A percentile compares a stretch with the other conserved stretches of the same genome.
phyloP scores from a whole-genome alignment of 345 rosid species.

The Firmiana major region DNA sequence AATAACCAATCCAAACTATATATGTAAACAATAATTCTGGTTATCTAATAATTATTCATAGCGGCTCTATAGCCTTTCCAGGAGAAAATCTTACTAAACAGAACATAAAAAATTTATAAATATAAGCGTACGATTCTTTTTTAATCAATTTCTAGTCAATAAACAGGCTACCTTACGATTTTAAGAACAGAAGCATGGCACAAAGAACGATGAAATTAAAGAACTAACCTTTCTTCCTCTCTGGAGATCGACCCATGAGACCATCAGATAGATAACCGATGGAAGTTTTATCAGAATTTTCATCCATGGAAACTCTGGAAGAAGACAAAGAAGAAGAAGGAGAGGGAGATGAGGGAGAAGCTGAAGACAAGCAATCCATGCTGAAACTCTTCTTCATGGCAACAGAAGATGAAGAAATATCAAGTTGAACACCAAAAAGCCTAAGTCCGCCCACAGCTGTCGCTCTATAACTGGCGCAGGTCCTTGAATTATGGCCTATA shows the following conservation, averaged over 20 bases:
- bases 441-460: constrained; percentile 27
- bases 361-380: constrained; percentile 42
- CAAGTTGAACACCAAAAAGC: constrained; percentile 63
- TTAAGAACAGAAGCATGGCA: background rate
- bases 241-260: constrained; percentile 28
- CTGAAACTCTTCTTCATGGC: constrained; percentile 50
- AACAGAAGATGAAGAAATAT: constrained; percentile 22
- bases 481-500: constrained; percentile 65
- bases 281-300: constrained; percentile 28
- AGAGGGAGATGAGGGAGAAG: constrained; percentile 19
- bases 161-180: background rate
- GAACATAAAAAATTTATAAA: too few species aligned
- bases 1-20: background rate
- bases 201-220: too few species aligned
- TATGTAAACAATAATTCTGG: background rate
- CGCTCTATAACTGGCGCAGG: constrained; percentile 34
- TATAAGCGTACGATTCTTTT: background rate
- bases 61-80: too few species aligned
- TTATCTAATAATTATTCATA: too few species aligned
- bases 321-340: constrained; percentile 20
- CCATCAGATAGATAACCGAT: constrained; percentile 44
- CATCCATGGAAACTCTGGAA: constrained; percentile 29
- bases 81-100: too few species aligned
- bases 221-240: constrained; percentile 46
- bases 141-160: background rate